Conservation (phyloP, 495 filamentous ascomycete species). For the Coniosporium apollinis region DNA sequence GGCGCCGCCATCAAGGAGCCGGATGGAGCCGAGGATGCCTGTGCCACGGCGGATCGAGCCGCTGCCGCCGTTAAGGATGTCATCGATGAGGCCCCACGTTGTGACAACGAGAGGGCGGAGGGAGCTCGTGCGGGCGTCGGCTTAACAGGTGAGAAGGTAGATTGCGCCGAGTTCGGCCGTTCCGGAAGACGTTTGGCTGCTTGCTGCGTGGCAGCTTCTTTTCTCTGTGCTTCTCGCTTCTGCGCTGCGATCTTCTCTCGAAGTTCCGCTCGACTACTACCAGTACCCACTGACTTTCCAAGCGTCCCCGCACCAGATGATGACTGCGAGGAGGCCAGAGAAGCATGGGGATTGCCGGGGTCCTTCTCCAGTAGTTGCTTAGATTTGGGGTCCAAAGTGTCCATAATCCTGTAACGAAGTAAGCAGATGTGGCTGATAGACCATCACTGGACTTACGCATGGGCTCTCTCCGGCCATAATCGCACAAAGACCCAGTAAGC, state of each 20-base stretch:
- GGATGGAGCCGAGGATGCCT: conserved; percentile 7
- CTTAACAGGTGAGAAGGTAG: conserved; percentile 38
- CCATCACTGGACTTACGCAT: conserved; percentile 35
- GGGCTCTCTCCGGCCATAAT: conserved; percentile 64
- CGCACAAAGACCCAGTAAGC: conserved; percentile 70
- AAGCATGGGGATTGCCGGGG: conserved; percentile 56
- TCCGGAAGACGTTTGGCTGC: conserved; percentile 42
- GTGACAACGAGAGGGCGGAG: neutral
- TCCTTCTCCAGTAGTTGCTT: conserved; percentile 63
- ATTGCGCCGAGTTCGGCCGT: conserved; percentile 61
- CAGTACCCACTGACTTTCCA: conserved; percentile 26
- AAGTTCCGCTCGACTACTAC: conserved; percentile 39
- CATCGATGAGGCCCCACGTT: neutral
- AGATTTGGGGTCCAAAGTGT: conserved; percentile 53
- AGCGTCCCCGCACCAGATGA: conserved; percentile 25
- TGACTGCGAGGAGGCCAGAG: conserved; percentile 15
- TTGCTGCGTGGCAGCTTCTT: no score
- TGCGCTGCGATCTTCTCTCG: conserved; percentile 73
- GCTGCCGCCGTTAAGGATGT: conserved; percentile 11
- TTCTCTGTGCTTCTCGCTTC: conserved; percentile 58
- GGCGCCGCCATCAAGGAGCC: conserved; percentile 42
- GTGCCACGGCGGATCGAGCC: conserved; percentile 18
- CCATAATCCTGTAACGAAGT: conserved; percentile 44
- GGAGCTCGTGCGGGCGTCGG: no score
- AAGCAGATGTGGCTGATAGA: conserved; percentile 11